Evolutionary conservation across 176 grass and related monocot species (phyloP), one percentile per base, ranked within the genome.

Genomic region (Aechmea fasciata): DNA sequence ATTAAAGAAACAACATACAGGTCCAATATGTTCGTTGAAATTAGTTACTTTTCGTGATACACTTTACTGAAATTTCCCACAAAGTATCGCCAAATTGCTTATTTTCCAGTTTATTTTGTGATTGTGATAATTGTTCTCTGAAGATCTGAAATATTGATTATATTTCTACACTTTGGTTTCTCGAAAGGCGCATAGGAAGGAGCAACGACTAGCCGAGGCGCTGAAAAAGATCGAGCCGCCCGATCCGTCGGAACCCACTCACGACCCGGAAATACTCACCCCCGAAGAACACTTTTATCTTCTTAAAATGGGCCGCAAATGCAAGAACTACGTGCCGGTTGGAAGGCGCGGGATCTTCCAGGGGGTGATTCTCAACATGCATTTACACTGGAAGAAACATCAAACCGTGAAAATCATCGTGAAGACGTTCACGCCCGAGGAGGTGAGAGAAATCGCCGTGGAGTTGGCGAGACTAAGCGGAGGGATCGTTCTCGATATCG

Each of bases 321-420:
- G 79, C 83, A 97, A 97, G 77, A 97, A 92, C 22, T 97, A 97
- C 85, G 93, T 97, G 49, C 93, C 93, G 50, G 86, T 97, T 81
- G 93, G 93, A 73, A 81, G 84, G 55, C 89, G 93, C 76, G 89
- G 93, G 54, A 92, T 97, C 79, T 97, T 92, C 61, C 93, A 92
- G 77, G 93, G 93, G 65, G 93, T 97, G 62, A 97, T 97, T 63
- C 78, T 97, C 70, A 97, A 97, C 74, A 97, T 97, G 89, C 93
- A 97, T 78, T 87, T 97, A 79, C 93, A 97, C 69, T 97, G 93
- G 93, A 97, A 97, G 75, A 97, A 97, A 48, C 93, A 97, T 49
- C 93, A 97, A 72, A 92, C 93, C 19, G 63, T 97, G 41, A 85
- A 97, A 78, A 79, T 97, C 47, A 86, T 97, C 47, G 89, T 97